Evolutionary conservation across 257 asterid genomes (phyloP).

Genomic region (Phtheirospermum japonicum): DNA sequence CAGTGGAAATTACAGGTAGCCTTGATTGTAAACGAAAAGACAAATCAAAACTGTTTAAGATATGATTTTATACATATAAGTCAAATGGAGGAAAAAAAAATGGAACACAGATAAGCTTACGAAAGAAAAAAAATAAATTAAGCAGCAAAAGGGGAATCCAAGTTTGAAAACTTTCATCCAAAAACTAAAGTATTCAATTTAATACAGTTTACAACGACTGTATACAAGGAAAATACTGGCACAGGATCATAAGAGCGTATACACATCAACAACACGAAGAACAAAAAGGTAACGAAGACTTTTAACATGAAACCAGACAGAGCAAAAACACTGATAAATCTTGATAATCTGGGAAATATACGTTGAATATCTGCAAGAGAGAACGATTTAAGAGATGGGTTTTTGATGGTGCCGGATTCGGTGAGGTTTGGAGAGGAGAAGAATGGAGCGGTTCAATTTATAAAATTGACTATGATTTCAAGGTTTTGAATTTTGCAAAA

Average conservation of each 20-base stretch:
- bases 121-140: too few species aligned
- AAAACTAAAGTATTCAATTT: slow-evolving; percentile 4
- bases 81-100: background rate
- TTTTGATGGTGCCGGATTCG: slow-evolving; percentile 24
- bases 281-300: slow-evolving; percentile 1
- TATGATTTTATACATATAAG: background rate
- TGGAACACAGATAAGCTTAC: too few species aligned
- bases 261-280: slow-evolving; percentile 1
- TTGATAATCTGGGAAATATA: background rate
- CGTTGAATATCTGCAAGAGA: background rate
- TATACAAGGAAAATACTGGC: slow-evolving; percentile 8
- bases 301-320: slow-evolving; percentile 17
- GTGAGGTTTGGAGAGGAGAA: slow-evolving; percentile 22
- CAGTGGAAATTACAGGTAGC: slow-evolving; percentile 1
- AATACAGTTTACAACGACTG: slow-evolving; percentile 9
- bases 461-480: slow-evolving; percentile 32
- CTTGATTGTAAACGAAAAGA: background rate
- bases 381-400: slow-evolving; percentile 17
- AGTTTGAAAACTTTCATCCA: background rate
- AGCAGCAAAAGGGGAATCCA: background rate
- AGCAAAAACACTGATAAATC: slow-evolving; percentile 9
- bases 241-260: slow-evolving; percentile 27
- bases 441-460: slow-evolving; percentile 41
- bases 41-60: slow-evolving; percentile 2
- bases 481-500: too few species aligned